Conservation (phyloP, 192 early-diverging fungal species). For the Allomyces macrogynus region DNA sequence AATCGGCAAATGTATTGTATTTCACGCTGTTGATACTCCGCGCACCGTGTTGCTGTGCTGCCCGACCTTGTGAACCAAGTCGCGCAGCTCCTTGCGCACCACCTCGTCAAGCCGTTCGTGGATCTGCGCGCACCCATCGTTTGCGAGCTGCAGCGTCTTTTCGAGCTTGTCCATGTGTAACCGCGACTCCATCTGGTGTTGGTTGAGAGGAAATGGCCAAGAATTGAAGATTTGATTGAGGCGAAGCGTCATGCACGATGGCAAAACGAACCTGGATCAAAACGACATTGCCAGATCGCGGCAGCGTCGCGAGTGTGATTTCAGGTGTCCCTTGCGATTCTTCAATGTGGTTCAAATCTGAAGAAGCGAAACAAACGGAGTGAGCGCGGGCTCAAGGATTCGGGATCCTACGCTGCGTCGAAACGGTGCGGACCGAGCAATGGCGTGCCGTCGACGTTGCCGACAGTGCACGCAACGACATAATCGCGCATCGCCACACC, state of each 20-base stretch:
- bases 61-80: slow-evolving; percentile 17
- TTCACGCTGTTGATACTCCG: too few species aligned
- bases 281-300: slow-evolving; percentile 58
- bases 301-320: slow-evolving; percentile 67
- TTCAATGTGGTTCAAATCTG: slow-evolving; percentile 72
- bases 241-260: too few species aligned
- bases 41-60: background rate
- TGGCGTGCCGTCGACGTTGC: slow-evolving; percentile 55
- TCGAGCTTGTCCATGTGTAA: slow-evolving; percentile 66
- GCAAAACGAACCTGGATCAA: slow-evolving; percentile 36
- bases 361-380: too few species aligned
- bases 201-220: too few species aligned
- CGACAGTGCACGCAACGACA: slow-evolving; percentile 72
- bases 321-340: slow-evolving; percentile 71
- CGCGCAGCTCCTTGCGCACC: slow-evolving; percentile 26
- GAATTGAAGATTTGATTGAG: too few species aligned
- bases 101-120: slow-evolving; percentile 35
- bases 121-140: slow-evolving; percentile 45
- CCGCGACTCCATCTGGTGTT: slow-evolving; percentile 56
- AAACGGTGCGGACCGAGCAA: slow-evolving; percentile 38
- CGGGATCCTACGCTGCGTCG: too few species aligned
- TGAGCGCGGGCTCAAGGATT: too few species aligned
- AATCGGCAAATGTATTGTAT: too few species aligned
- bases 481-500: slow-evolving; percentile 65
- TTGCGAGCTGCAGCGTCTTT: slow-evolving; percentile 36